Conservation (phyloP, 2,329 filamentous ascomycete species). For the Pseudogymnoascus sp. region DNA sequence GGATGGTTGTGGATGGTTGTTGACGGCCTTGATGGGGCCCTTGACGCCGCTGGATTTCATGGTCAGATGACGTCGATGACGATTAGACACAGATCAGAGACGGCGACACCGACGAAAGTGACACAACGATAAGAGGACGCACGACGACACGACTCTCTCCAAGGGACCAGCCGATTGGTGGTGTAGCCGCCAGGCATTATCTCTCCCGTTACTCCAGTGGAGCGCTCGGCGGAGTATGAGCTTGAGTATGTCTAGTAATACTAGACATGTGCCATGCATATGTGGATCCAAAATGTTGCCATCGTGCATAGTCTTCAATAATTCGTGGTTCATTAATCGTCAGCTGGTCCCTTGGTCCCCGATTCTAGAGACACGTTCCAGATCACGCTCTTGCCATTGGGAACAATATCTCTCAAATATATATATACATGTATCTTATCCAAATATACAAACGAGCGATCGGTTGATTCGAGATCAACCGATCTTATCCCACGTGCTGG, state of each 20-base stretch:
- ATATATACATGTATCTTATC: conserved; percentile 4
- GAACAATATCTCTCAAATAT: background rate
- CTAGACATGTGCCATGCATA: background rate
- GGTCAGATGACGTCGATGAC: conserved; percentile 9
- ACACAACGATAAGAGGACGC: background rate
- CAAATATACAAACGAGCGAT: background rate
- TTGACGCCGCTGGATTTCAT: background rate
- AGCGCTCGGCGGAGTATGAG: too few relatives aligned
- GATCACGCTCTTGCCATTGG: background rate
- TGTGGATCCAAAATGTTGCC: background rate
- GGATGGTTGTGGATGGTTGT: background rate
- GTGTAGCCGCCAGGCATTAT: background rate
- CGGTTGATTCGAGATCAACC: background rate
- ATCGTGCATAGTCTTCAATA: background rate
- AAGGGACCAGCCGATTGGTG: background rate
- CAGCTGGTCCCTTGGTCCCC: background rate
- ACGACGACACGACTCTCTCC: background rate
- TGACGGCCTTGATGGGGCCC: background rate
- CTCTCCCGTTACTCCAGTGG: background rate
- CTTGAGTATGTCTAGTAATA: background rate
- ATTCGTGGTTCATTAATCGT: background rate
- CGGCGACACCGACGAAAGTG: background rate
- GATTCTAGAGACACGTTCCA: background rate
- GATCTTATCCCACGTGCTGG: background rate
- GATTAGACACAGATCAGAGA: background rate